phyloP scores from a whole-genome alignment of 176 grass and related monocot genomes.

The Elaeis guineensis region DNA sequence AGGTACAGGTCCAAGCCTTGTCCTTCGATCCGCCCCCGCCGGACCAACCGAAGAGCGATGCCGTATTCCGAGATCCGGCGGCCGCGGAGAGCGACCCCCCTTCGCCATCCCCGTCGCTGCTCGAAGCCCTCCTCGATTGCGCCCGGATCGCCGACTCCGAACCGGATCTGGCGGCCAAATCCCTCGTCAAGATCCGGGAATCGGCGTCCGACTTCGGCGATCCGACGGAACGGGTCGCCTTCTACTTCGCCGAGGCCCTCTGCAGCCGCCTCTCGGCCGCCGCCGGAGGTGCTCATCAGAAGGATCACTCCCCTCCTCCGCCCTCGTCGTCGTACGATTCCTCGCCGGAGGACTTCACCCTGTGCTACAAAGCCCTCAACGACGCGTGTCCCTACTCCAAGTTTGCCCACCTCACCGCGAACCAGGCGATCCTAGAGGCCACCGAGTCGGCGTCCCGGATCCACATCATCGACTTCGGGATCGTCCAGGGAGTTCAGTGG shows the following conservation, averaged over 20 bases:
- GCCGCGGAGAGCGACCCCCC: conserved; percentile 15
- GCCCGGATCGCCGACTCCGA: conserved; percentile 40
- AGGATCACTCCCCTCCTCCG: conserved; percentile 2
- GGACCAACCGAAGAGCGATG: no score
- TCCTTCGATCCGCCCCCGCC: conserved; percentile 16
- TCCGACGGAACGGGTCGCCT: conserved; percentile 78
- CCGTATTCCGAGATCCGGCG: no score
- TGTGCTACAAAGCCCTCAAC: conserved; percentile 90
- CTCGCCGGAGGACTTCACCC: conserved; percentile 66
- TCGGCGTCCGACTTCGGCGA: conserved; percentile 47
- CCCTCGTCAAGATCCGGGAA: conserved; percentile 46
- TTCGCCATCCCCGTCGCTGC: conserved; percentile 33
- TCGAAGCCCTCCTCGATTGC: conserved; percentile 55
- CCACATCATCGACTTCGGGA: conserved; percentile 90
- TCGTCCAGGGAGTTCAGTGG: conserved; percentile 94
- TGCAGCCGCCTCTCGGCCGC: conserved; percentile 32
- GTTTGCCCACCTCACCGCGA: conserved; percentile 92
- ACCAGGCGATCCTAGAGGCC: conserved; percentile 96
- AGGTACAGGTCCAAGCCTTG: neutral
- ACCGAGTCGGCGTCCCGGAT: conserved; percentile 61
- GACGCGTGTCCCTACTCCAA: conserved; percentile 98
- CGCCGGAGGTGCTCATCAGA: neutral
- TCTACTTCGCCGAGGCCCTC: conserved; percentile 87
- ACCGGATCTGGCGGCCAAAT: conserved; percentile 43
- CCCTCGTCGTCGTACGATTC: conserved; percentile 4